Conservation (phyloP, 768 basidiomycete species). For the Phlegmacium glaucopus region DNA sequence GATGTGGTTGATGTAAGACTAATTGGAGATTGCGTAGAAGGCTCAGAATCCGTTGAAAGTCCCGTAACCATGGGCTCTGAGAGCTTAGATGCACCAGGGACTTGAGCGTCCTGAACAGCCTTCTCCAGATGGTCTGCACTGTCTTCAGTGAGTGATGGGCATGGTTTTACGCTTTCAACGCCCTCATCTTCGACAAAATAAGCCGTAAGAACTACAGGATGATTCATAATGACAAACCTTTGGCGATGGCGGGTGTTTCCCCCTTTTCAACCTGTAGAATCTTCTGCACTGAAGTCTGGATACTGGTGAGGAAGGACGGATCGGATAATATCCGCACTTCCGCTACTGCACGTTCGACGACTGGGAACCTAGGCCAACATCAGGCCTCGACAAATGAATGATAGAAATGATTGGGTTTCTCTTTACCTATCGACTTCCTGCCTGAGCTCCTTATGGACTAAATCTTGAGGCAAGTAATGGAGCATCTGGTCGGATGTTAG, state of each 20-base stretch:
- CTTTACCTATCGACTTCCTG: conserved; percentile 68
- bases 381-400: neutral
- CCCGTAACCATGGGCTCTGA: neutral
- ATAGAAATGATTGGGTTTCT: neutral
- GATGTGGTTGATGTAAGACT: neutral
- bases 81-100: neutral
- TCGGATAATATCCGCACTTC: conserved; percentile 50
- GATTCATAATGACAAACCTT: conserved; percentile 10
- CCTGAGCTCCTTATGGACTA: conserved; percentile 57
- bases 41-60: neutral
- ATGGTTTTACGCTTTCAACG: conserved; percentile 1
- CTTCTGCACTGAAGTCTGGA: conserved; percentile 40
- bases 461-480: conserved; percentile 48
- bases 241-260: conserved; percentile 4
- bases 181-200: neutral
- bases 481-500: conserved; percentile 53
- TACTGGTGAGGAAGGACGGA: conserved; percentile 37
- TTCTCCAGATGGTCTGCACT: conserved; percentile 6
- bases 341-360: conserved; percentile 60
- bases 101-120: conserved; percentile 4
- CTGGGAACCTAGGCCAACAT: conserved; percentile 47
- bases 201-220: neutral
- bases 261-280: conserved; percentile 41
- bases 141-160: conserved; percentile 2
- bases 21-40: neutral